These are phyloP conservation scores for Lodderomyces elongisporus DNA, from an alignment of 1,139 yeast species.

Conservation along the genomic window DNA sequence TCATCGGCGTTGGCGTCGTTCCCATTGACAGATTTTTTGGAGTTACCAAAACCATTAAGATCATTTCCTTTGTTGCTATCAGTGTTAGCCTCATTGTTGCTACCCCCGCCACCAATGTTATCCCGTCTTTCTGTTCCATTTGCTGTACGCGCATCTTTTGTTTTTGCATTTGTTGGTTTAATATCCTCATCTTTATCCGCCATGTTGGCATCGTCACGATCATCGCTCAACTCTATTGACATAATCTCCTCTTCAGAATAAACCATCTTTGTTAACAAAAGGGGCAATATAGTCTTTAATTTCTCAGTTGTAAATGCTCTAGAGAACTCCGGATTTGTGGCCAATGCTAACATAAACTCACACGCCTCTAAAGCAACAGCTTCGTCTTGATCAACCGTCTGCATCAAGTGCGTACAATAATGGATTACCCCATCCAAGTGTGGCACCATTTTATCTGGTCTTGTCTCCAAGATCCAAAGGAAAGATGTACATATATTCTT, in stretches of 20 bases:
- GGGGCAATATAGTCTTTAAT: conserved; percentile 63
- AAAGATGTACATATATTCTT: conserved; percentile 78
- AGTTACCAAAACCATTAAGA: conserved; percentile 6
- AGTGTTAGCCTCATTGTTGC: conserved; percentile 10
- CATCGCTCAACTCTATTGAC: conserved; percentile 64
- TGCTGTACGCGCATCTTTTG: conserved; percentile 53
- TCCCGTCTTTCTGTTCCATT: conserved; percentile 1
- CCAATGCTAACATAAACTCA: conserved; percentile 77
- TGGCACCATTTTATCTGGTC: conserved; percentile 77
- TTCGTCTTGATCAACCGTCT: conserved; percentile 46
- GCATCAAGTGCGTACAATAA: conserved; percentile 78
- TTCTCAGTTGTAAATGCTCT: conserved; percentile 47
- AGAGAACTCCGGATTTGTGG: conserved; percentile 52
- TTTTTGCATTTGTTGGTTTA: conserved; percentile 67
- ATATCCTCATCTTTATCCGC: conserved; percentile 88
- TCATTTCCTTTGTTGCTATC: conserved; percentile 9
- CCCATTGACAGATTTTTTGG: conserved; percentile 20
- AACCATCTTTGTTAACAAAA: conserved; percentile 76
- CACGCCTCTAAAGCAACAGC: conserved; percentile 88
- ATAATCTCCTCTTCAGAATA: conserved; percentile 79
- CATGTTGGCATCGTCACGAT: conserved; percentile 57
- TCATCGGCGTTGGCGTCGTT: conserved; percentile 18
- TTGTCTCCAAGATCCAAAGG: conserved; percentile 62
- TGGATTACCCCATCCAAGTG: conserved; percentile 81
- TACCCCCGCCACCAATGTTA: conserved; percentile 6